These are phyloP conservation scores for Eragrostis nindensis DNA, from an alignment of 176 grass and related monocot species.

Conservation along the genomic window DNA sequence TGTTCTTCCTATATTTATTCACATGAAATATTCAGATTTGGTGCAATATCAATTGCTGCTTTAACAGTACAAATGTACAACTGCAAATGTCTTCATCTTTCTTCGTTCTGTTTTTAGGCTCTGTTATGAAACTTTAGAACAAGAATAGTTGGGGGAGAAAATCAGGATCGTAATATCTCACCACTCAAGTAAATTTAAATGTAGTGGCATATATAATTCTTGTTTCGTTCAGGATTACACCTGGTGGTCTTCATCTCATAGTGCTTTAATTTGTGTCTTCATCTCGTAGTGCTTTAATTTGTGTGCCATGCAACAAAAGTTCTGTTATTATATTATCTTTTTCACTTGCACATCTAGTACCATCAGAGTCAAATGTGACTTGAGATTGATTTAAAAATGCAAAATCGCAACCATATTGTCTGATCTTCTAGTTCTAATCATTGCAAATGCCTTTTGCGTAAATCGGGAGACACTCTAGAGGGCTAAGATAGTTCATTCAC, in stretches of 20 bases:
- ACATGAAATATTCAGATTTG: neutral
- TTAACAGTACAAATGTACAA: neutral
- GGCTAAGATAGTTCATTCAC: neutral
- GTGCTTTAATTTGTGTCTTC: too few species aligned
- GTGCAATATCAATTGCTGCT: neutral
- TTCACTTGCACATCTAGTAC: neutral
- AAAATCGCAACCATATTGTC: neutral
- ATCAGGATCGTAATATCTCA: neutral
- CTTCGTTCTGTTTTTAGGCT: neutral
- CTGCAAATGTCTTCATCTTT: too few species aligned
- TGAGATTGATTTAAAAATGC: neutral
- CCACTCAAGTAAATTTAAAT: neutral
- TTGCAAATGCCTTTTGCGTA: neutral
- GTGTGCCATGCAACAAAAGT: neutral
- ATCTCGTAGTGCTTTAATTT: too few species aligned
- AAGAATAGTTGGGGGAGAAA: neutral
- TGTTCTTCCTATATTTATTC: conserved; percentile 20
- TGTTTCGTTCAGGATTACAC: neutral
- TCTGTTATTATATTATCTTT: neutral
- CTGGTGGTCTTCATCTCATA: neutral
- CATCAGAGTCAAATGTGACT: neutral
- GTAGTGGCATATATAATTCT: neutral
- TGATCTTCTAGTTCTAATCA: neutral
- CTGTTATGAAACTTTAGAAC: neutral
- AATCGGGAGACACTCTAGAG: neutral